Conservation (phyloP, 202 grass and related monocot species). For the Brachypodium distachyon region DNA sequence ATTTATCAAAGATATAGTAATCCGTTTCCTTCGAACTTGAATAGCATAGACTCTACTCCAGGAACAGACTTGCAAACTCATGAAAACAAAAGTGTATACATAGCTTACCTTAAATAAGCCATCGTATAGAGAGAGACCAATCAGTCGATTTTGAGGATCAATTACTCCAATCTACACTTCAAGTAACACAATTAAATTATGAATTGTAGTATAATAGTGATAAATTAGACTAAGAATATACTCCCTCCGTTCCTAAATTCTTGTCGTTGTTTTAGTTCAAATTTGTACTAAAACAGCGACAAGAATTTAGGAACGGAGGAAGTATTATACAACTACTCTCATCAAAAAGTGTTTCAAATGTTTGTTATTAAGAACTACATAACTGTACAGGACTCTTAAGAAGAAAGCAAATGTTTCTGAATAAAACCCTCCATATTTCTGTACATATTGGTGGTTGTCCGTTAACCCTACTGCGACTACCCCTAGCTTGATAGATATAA, state of each 20-base stretch:
- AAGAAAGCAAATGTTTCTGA: background rate
- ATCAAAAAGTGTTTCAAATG: background rate
- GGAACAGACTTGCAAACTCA: background rate
- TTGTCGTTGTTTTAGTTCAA: too few relatives aligned
- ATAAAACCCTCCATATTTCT: background rate
- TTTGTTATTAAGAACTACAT: background rate
- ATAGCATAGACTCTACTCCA: background rate
- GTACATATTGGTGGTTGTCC: too few relatives aligned
- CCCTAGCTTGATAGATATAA: too few relatives aligned
- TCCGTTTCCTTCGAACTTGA: background rate
- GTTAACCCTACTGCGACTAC: too few relatives aligned
- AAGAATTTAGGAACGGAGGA: too few relatives aligned
- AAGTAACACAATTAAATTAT: background rate
- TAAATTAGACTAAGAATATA: background rate
- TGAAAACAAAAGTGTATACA: background rate
- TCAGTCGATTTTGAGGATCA: background rate
- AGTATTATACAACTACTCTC: too few relatives aligned
- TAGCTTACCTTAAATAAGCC: slow-evolving; percentile 10
- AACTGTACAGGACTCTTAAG: background rate
- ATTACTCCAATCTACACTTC: slow-evolving; percentile 1
- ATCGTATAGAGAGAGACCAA: slow-evolving; percentile 3
- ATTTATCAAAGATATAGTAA: background rate
- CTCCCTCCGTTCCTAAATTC: too few relatives aligned
- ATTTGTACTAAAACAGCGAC: too few relatives aligned
- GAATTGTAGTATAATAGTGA: background rate